phyloP scores from a whole-genome alignment of 139 green algal species.

The Chlorella sp. region DNA sequence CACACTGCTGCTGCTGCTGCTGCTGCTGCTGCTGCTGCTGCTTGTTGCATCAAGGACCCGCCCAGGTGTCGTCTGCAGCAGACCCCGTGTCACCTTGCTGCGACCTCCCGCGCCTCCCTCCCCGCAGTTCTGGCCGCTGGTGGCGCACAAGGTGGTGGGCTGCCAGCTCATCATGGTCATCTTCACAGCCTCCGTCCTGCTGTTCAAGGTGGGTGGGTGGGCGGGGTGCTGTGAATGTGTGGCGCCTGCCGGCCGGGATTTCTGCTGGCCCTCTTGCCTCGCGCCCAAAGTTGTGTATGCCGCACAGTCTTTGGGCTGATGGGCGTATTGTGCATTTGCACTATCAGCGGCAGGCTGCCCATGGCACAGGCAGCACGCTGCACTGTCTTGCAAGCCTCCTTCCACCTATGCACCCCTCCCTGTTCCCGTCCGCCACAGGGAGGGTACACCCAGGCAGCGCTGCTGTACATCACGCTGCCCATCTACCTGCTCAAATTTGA shows the following conservation, averaged over 20 bases:
- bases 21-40: background rate
- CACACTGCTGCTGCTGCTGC: background rate
- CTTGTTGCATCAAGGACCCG: too few relatives aligned
- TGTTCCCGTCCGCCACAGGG: constrained; percentile 62
- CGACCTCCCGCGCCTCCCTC: too few relatives aligned
- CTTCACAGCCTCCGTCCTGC: constrained; percentile 75
- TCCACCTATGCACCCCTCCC: background rate
- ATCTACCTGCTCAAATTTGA: constrained; percentile 76
- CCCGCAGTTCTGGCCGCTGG: constrained; percentile 21
- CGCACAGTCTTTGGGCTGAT: too few relatives aligned
- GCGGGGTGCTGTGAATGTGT: constrained; percentile 41
- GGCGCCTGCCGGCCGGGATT: too few relatives aligned
- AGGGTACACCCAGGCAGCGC: constrained; percentile 58
- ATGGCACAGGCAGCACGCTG: background rate
- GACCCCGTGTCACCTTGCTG: too few relatives aligned
- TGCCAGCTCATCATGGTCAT: constrained; percentile 52
- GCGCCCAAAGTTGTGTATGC: too few relatives aligned
- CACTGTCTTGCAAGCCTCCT: background rate
- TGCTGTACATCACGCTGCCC: constrained; percentile 64
- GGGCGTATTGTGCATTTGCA: too few relatives aligned
- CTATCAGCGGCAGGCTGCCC: background rate
- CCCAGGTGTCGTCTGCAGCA: too few relatives aligned
- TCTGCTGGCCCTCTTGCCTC: too few relatives aligned
- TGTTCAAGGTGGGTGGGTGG: constrained; percentile 60
- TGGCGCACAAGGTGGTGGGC: constrained; percentile 40